Evolutionary conservation across 306 rosid species (phyloP), one percentile per base, ranked within the genome.

Genomic region (Fragaria vesca): DNA sequence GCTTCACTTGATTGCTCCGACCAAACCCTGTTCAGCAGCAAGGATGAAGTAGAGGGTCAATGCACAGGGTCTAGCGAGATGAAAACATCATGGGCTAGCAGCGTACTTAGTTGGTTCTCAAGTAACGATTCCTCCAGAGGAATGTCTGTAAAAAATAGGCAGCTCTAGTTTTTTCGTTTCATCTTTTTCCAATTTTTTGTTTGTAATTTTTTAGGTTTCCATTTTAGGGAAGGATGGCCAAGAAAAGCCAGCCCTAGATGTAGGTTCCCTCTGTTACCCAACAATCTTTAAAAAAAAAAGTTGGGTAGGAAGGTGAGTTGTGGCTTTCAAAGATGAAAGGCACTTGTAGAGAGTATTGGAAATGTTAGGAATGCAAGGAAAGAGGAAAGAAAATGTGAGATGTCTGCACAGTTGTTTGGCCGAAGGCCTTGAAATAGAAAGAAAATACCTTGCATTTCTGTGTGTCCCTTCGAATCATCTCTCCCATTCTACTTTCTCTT

Each of bases 1-100:
- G 97, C 97, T 30, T 94, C 97, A 30, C 97, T 94, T 4, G 98
- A 94, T 79, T 94, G 98, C 91, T 88, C 93, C 9, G 98, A 94
- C 74, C 97, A 92, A 76, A 94, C 97, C 81, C 89, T 94, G 1
- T 94, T 94, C 83, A 94, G 97, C 80, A 88, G 89, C 9, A 88
- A 86, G 80, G 91, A 87, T 51, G 98, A 88, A 74, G 92, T 87
- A 36, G 89, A 90, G 77, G 92, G 88, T 71, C 98, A 92, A 65
- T 94, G 98, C 86, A 94, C 98, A 0, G 98, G 98, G 46, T 90
- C 94, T 40, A 86, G 93, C 40, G 93, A 89, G 82, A 83, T 86
- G 85, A 92, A 87, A 72, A 66, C 83, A 57, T 89, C 97, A 1
- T 92, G 96, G 97, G 70, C 86, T 79, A 82, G 74, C 82, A 90